Evolutionary conservation across 2,329 filamentous ascomycete species (phyloP).

Genomic region (Aspergillus brasiliensis): DNA sequence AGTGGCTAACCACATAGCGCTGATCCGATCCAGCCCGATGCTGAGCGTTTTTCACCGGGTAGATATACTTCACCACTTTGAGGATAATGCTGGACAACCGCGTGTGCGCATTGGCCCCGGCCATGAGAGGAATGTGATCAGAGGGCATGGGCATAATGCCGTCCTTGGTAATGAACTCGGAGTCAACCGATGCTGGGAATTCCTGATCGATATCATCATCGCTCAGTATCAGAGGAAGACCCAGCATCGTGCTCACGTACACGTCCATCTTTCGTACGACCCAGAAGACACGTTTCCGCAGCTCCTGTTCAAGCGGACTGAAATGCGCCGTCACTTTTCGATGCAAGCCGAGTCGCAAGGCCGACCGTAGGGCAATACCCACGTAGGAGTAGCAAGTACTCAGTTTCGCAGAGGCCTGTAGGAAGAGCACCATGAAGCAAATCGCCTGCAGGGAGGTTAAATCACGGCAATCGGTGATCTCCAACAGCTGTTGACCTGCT

Average conservation of each 20-base stretch:
- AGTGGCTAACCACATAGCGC: constrained; percentile 65
- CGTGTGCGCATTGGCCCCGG: constrained; percentile 63
- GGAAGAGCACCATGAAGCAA: constrained; percentile 77
- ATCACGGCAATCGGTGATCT: constrained; percentile 67
- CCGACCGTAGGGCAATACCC: constrained; percentile 73
- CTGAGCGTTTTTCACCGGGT: constrained; percentile 59
- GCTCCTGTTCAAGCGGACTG: constrained; percentile 71
- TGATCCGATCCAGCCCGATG: constrained; percentile 50
- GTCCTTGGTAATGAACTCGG: constrained; percentile 50
- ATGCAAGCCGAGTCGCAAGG: constrained; percentile 77
- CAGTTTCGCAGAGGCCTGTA: constrained; percentile 77
- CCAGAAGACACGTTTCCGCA: constrained; percentile 67
- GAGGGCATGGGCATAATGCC: constrained; percentile 57
- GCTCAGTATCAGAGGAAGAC: constrained; percentile 52
- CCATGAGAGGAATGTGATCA: constrained; percentile 58
- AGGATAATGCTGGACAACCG: constrained; percentile 58
- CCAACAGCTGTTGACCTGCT: constrained; percentile 65
- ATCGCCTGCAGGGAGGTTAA: constrained; percentile 73
- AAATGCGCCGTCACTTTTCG: constrained; percentile 69
- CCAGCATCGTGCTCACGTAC: constrained; percentile 53
- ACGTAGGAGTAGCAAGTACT: constrained; percentile 80
- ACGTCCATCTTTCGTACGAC: constrained; percentile 54
- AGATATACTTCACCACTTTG: constrained; percentile 66
- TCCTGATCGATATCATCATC: constrained; percentile 55
- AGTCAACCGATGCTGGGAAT: constrained; percentile 48